Conservation (phyloP, 2,329 filamentous ascomycete genomes). For the Diaporthe amygdali region DNA sequence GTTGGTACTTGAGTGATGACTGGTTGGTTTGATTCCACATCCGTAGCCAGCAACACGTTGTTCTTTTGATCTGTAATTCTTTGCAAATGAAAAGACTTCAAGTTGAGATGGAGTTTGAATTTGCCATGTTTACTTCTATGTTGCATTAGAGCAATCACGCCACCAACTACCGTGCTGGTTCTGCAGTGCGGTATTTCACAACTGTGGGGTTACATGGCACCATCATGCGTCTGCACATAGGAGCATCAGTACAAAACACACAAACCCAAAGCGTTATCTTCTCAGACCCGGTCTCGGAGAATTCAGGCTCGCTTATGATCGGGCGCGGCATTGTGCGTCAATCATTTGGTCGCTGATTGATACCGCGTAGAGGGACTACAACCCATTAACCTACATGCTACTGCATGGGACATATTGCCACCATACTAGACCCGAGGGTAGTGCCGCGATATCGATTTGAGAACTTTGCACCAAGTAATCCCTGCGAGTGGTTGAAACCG, state of each 20-base stretch:
- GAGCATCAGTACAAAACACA: too few relatives aligned
- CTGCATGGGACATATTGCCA: too few relatives aligned
- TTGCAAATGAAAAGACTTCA: neutral
- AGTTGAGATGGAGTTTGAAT: neutral
- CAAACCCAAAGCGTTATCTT: neutral
- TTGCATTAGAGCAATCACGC: neutral
- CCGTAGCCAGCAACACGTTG: neutral
- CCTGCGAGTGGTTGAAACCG: neutral
- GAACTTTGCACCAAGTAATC: too few relatives aligned
- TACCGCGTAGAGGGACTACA: too few relatives aligned
- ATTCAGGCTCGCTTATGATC: neutral
- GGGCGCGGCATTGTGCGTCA: neutral
- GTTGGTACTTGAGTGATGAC: neutral
- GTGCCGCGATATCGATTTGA: too few relatives aligned
- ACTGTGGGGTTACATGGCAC: conserved; percentile 4
- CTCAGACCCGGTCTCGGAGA: neutral
- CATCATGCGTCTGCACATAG: neutral
- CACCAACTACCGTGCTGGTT: neutral
- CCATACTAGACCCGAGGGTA: too few relatives aligned
- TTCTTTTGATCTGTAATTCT: rapidly evolving
- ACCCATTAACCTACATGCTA: too few relatives aligned
- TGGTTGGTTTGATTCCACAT: too few relatives aligned
- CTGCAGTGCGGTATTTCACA: neutral
- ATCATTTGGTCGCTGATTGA: neutral
- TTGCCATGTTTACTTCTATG: neutral